Evolutionary conservation across 331 rosid genomes (phyloP).

Genomic region (Malus hybrid): DNA sequence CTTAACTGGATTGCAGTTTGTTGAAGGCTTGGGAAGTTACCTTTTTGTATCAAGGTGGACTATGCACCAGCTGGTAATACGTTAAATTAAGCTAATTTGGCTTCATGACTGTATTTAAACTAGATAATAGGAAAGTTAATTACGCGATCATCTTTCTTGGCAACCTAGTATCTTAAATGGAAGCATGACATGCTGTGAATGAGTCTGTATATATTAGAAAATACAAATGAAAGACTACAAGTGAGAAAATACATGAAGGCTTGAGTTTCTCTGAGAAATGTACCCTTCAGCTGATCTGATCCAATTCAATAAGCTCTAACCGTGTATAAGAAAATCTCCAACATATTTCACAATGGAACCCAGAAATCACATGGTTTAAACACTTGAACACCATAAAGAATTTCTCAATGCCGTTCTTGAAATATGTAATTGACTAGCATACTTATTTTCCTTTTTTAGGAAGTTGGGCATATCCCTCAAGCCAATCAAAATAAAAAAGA

Average conservation of each 20-base stretch:
- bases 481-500: background rate
- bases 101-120: conserved; percentile 8
- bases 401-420: background rate
- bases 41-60: conserved; percentile 92
- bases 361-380: background rate
- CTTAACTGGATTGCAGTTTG: conserved; percentile 85
- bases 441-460: background rate
- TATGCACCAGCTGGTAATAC: conserved; percentile 90
- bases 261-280: background rate
- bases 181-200: background rate
- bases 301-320: background rate
- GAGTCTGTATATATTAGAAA: background rate
- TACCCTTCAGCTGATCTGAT: background rate
- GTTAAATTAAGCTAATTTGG: conserved; percentile 16
- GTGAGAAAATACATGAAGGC: background rate
- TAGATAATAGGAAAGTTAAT: background rate
- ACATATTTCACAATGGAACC: background rate
- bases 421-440: background rate
- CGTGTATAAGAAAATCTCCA: background rate
- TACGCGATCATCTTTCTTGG: conserved; percentile 5
- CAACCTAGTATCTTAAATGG: conserved; percentile 1
- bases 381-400: background rate
- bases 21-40: conserved; percentile 69
- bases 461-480: background rate
- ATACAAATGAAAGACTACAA: background rate